phyloP scores from a whole-genome alignment of 805 yeast species.

The Isabelozyma heimii region DNA sequence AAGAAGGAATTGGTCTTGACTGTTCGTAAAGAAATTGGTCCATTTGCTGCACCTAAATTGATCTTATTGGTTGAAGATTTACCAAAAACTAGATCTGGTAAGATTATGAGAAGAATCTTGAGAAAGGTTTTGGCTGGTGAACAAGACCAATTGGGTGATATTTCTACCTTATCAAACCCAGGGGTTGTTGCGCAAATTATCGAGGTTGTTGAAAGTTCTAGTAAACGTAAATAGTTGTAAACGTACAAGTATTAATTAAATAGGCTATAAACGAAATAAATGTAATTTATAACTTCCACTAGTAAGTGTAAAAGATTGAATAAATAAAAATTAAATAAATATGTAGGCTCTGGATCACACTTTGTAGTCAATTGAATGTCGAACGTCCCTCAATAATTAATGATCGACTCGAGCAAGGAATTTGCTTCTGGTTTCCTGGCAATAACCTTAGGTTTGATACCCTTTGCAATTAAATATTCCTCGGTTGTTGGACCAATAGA shows the following conservation, averaged over 20 bases:
- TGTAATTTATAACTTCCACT: neutral
- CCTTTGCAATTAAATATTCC: constrained; percentile 50
- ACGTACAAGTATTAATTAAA: neutral
- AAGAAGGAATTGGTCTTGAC: constrained; percentile 78
- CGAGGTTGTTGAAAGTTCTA: constrained; percentile 50
- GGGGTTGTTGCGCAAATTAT: constrained; percentile 77
- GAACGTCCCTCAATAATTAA: neutral
- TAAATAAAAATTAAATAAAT: neutral
- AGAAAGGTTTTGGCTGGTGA: constrained; percentile 92
- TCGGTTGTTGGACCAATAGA: constrained; percentile 94
- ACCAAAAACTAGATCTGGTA: constrained; percentile 98
- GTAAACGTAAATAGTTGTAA: neutral
- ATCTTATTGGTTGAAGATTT: constrained; percentile 82
- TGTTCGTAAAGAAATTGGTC: constrained; percentile 90
- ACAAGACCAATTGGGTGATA: constrained; percentile 89
- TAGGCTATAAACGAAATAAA: neutral
- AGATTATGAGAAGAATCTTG: constrained; percentile 96
- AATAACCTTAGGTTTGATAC: constrained; percentile 58
- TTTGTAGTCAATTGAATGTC: too few relatives aligned
- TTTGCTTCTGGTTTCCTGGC: constrained; percentile 72
- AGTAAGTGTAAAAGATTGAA: neutral
- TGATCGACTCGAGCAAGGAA: constrained; percentile 46
- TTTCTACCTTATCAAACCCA: constrained; percentile 86
- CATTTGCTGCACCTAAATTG: constrained; percentile 93
- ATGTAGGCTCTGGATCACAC: too few relatives aligned